A percentile compares a stretch with the other conserved stretches of the same genome.
These are phyloP conservation scores for Eucalyptus coolabah DNA, from an alignment of 345 rosid species.

Conservation along the genomic window DNA sequence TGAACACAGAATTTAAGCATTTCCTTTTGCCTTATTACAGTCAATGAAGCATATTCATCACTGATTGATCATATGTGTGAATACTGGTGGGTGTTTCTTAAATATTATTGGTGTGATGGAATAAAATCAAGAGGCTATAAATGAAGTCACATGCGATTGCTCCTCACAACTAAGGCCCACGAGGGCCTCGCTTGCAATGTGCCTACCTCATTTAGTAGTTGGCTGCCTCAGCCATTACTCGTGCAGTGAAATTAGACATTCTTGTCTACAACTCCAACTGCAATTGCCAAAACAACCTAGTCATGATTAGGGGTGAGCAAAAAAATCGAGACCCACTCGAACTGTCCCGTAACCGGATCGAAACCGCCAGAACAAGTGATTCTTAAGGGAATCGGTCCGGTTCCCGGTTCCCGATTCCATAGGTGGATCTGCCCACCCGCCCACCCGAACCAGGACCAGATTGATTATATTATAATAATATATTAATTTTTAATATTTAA, in stretches of 20 bases:
- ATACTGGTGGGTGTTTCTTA: background rate
- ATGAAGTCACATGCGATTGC: background rate
- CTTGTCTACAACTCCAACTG: background rate
- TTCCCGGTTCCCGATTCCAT: no score
- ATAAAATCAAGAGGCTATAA: background rate
- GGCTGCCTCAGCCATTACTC: background rate
- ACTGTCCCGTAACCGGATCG: rapidly evolving
- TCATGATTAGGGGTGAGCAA: background rate
- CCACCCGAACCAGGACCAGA: rapidly evolving
- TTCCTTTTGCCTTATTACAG: background rate
- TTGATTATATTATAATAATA: no score
- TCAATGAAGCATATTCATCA: background rate
- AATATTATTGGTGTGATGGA: background rate
- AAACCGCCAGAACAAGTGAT: rapidly evolving
- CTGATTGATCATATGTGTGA: background rate
- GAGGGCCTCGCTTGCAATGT: background rate
- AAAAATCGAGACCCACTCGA: rapidly evolving
- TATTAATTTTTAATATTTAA: no score
- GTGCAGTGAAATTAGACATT: background rate
- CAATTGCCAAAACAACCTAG: background rate
- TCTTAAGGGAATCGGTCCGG: no score
- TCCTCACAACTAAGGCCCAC: background rate
- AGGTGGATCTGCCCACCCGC: rapidly evolving
- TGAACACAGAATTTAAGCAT: background rate
- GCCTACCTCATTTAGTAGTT: background rate